phyloP scores from a whole-genome alignment of 179 eudicot genomes.

The Spinacia oleracea region DNA sequence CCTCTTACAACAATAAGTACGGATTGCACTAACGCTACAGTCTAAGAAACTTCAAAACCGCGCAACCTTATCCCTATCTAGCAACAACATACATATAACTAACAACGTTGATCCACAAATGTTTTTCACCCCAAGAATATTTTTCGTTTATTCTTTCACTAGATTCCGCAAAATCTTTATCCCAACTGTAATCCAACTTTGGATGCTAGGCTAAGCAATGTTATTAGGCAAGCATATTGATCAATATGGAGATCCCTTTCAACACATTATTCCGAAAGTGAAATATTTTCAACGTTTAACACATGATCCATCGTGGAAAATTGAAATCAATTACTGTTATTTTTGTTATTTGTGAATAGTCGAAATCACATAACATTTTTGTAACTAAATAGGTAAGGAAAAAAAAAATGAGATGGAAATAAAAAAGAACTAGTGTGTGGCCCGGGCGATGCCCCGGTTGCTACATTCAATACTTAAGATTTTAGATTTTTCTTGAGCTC shows the following conservation, averaged over 20 bases:
- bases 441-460: too few species aligned
- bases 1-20: neutral
- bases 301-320: neutral
- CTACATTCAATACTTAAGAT: too few species aligned
- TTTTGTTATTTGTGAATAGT: too few species aligned
- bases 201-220: neutral
- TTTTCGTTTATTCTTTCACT: too few species aligned
- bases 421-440: too few species aligned
- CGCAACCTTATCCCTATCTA: neutral
- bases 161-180: too few species aligned
- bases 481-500: too few species aligned
- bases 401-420: too few species aligned
- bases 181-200: neutral
- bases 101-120: too few species aligned
- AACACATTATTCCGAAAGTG: neutral
- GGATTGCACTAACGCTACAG: neutral
- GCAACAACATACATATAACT: neutral
- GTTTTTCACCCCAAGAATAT: neutral
- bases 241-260: neutral
- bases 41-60: neutral
- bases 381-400: too few species aligned
- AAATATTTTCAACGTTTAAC: neutral
- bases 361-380: too few species aligned
- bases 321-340: too few species aligned
- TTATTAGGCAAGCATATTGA: neutral